Base-by-base conservation (phyloP, 805 yeast species). In the Ascoidea rubescens region DNA sequence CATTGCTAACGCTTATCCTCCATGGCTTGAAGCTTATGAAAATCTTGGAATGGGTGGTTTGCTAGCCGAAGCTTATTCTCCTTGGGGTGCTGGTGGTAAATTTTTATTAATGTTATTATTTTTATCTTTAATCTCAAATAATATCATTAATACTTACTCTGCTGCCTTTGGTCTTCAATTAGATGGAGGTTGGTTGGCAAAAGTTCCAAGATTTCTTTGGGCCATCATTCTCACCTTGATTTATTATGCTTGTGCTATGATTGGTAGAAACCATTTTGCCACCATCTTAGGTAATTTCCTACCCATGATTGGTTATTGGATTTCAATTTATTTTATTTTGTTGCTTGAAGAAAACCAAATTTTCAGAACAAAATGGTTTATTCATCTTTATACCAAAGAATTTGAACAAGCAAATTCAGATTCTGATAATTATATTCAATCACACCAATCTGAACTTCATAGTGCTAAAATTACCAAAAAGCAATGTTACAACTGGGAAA, bases 281-380 rank as follows among this genome's bases (percentile, higher is more conserved):
- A 72, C 79, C 2, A 86, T 88, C 54, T 69, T 87, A 58, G 80
- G 87, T 8, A 87, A 87, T 60, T 87, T 87, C 66, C 69, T 87
- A 60, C 96, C 96, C 7, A 87, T 87, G 96, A 77, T 87, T 54
- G 95, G 95, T 1, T 87, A 87, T 67, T 87, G 96, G 96, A 78
- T 86, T 52, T 78, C 90, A 53, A 85, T 87, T 68, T 88, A 87
- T 64, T 78, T 82, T 59, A 75, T 78, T n/a, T 63, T 87, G 48
- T 66, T 87, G 42, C 54, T 86, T 2, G 87, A 84, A 57, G 96
- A 87, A 63, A 86, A 86, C 60, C 53, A 73, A 4, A 71, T 87
- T 16, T 87, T 87, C 69, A 74, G 96, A 62, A 72, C 79, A 48
- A 57, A 65, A 48, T 59, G 67, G 46, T 66, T 70, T 52, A 62